Evolutionary conservation across 768 basidiomycete genomes (phyloP), one percentile per base, ranked within the genome.

Genomic region (Imleria badia): DNA sequence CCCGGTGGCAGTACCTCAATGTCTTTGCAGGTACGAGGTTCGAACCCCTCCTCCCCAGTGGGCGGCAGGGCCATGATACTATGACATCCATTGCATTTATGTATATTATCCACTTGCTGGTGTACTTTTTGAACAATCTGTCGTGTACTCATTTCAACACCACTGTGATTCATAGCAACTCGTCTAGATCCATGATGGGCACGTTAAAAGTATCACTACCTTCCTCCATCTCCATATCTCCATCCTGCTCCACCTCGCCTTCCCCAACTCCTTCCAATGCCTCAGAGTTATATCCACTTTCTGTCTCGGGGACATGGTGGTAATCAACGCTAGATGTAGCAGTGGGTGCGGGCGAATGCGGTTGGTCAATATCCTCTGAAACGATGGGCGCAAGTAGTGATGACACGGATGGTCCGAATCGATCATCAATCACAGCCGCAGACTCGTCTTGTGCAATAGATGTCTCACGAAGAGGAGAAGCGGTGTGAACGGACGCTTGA

Each of bases 211-310:
- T 17, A 14, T 71, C 62, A 9, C 44, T 51, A 14, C 46, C 55
- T 19, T 69, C 68, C 7, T 66, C 66, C 9, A 54, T 48, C 34
- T 66, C 62, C 23, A 58, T 36, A n/a, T 68, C 62, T 38, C 54
- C 62, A 9, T 70, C 68, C 17, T 64, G 54, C 17, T 70, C 66
- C 13, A 22, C 60, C 19, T 70, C 66, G 13, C 59, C 62, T 11
- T 69, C 70, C 26, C 66, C 61, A 31, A 55, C 58, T 17, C 67
- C 68, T 10, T 74, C 74, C 42, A 70, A n/a, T 41, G 34, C 45
- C 44, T 83, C 83, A 1, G 84, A 81, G 48, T 80, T 81, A 53
- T 85, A 84, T 26, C 78, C 83, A 55, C 82, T 84, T 60, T 78
- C 78, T 14, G 70, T 73, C 34, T 78, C 79, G 29, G 72, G 77